Evolutionary conservation across 1,284 basidiomycete genomes (phyloP).

Genomic region (Puccinia horiana): DNA sequence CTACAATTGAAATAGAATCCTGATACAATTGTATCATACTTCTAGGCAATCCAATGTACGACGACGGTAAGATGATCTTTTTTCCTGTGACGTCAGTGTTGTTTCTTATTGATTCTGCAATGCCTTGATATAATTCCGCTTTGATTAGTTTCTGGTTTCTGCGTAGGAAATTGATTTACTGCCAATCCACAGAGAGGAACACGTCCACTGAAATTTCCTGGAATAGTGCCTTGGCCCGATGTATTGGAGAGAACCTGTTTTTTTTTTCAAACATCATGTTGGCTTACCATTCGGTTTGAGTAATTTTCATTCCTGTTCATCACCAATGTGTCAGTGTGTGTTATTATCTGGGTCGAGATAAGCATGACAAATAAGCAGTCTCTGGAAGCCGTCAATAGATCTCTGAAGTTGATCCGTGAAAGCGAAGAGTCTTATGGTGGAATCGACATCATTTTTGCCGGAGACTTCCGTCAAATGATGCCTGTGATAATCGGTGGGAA

Average conservation of each 20-base stretch:
- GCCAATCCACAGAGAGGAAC: constrained; percentile 57
- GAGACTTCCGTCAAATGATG: no score
- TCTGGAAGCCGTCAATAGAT: no score
- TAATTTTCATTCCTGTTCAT: background rate
- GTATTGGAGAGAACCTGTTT: background rate
- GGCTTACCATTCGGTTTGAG: background rate
- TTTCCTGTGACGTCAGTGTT: constrained; percentile 30
- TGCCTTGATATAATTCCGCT: background rate
- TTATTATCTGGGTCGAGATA: no score
- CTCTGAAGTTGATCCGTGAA: no score
- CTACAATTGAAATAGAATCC: constrained; percentile 59
- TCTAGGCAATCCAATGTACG: constrained; percentile 58
- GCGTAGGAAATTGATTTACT: constrained; percentile 54
- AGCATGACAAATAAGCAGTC: no score
- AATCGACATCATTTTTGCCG: no score
- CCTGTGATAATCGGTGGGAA: no score
- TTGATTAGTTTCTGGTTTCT: constrained; percentile 58
- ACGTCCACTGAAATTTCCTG: constrained; percentile 60
- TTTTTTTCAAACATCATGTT: background rate
- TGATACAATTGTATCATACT: constrained; percentile 59
- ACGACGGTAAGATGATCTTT: constrained; percentile 57
- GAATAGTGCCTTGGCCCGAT: constrained; percentile 56
- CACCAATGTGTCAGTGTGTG: no score
- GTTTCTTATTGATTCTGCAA: background rate
- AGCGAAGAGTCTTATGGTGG: no score